Base-by-base conservation (phyloP, 495 filamentous ascomycete genomes). In the Daldinia loculata region DNA sequence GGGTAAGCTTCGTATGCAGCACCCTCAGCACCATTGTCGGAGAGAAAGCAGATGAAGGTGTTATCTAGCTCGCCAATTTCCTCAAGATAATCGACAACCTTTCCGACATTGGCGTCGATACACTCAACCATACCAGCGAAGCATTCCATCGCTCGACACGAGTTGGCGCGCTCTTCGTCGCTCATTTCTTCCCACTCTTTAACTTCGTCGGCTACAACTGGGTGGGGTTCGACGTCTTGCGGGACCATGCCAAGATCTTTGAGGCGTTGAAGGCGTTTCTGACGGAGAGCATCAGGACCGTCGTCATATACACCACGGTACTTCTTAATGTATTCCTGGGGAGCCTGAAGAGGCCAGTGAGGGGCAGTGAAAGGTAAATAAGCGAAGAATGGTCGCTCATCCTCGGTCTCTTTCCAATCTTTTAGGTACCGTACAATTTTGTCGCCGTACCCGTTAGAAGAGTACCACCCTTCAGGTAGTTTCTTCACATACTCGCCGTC, bases 101-200 rank as follows among this genome's bases (percentile, higher is more conserved):
- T 86, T 41, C 87, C 87, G n/a, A 91, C 86, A 61, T 90, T 89
- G 52, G 76, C 75, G 68, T 90, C 88, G 61, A 89, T 89, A 59
- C 81, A 83, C 67, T 89, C 87, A 0, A 90, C 88, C 88, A 90
- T 90, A 1, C 81, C 88, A 0, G 88, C 88, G 66, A 86, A 90
- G 24, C 69, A 74, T 72, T 89, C 89, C 87, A 90, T 89, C 0
- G 84, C 84, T 2, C 83, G 83, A 19, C 77, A 75, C 6, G 87
- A 89, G 45, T 85, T 85, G 11, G 83, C 84, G 74, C 84, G 79
- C 75, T 89, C 86, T 45, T 86, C 81, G 0, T 78, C 61, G 2
- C 81, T 84, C 75, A 86, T 83, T 3, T 85, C 83, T 1, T 78
- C 74, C 87, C 88, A 89, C 4, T 81, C 76, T 59, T 88, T 87